Evolutionary conservation across 148 eudicot genomes (phyloP).

Genomic region (Rhododendron griersonianum): DNA sequence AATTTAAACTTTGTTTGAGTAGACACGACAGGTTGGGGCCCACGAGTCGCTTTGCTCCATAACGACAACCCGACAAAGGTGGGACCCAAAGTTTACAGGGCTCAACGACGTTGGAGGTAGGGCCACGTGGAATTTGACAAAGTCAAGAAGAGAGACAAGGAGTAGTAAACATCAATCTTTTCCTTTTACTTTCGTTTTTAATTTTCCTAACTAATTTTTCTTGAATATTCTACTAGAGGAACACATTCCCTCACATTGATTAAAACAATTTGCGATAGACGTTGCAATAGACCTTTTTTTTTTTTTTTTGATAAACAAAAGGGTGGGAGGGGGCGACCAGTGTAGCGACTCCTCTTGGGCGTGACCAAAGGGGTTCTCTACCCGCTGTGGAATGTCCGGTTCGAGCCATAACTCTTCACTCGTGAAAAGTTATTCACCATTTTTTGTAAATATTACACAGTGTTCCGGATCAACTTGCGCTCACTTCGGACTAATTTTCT

Average conservation of each 20-base stretch:
- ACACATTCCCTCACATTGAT: not conserved
- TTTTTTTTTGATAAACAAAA: no score
- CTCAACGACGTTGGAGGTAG: slow-evolving; percentile 15
- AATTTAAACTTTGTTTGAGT: not conserved
- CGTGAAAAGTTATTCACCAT: not conserved
- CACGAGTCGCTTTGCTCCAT: slow-evolving; percentile 2
- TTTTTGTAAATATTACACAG: no score
- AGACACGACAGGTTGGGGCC: not conserved
- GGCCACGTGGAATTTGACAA: slow-evolving; percentile 20
- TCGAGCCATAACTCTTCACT: not conserved
- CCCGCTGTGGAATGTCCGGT: no score
- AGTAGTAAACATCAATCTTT: not conserved
- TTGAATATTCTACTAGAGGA: not conserved
- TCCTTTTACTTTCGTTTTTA: not conserved
- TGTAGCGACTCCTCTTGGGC: no score
- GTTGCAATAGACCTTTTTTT: not conserved
- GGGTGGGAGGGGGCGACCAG: no score
- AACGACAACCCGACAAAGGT: slow-evolving; percentile 35
- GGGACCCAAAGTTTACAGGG: slow-evolving; percentile 20
- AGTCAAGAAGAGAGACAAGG: not conserved
- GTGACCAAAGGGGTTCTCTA: no score
- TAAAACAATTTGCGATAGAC: no score
- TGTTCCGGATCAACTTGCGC: no score
- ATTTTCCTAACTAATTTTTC: not conserved
- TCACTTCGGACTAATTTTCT: no score